Conservation (phyloP, 306 rosid genomes). For the Citrullus colocynthis region DNA sequence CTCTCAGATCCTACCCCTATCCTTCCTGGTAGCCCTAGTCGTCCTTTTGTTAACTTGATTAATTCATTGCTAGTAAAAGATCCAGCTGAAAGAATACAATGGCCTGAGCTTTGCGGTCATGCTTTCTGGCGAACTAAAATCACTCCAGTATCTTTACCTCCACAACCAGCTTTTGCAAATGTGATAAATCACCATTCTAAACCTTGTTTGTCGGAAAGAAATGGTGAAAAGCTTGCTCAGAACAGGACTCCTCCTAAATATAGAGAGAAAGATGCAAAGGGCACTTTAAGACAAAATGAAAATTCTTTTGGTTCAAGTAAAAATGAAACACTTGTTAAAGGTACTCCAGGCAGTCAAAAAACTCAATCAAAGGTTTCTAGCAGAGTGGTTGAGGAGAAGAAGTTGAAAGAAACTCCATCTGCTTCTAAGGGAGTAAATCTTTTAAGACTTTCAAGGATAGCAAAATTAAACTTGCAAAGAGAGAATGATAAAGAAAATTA, state of each 20-base stretch:
- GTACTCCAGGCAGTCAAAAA: conserved; percentile 54
- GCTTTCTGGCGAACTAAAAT: conserved; percentile 80
- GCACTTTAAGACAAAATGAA: conserved; percentile 53
- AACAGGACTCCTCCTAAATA: conserved; percentile 69
- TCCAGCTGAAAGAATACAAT: conserved; percentile 88
- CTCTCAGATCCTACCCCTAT: conserved; percentile 80
- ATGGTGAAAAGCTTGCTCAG: conserved; percentile 63
- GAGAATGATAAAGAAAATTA: conserved; percentile 98
- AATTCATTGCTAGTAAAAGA: conserved; percentile 81
- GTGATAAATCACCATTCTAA: conserved; percentile 55
- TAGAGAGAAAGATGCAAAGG: conserved; percentile 66
- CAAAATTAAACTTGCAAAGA: conserved; percentile 68
- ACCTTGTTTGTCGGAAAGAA: conserved; percentile 64
- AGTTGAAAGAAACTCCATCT: conserved; percentile 38
- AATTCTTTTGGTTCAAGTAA: conserved; percentile 52
- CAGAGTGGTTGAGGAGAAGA: conserved; percentile 48
- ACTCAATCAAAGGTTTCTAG: conserved; percentile 62
- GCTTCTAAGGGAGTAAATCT: conserved; percentile 60
- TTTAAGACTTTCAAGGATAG: conserved; percentile 85
- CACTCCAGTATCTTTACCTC: conserved; percentile 44
- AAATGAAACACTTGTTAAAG: conserved; percentile 57
- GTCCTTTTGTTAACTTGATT: conserved; percentile 75
- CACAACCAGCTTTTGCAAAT: conserved; percentile 83
- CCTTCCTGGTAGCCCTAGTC: conserved; percentile 87
- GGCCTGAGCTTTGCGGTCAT: conserved; percentile 88